These are phyloP conservation scores for Termitomyces sp. DNA, from an alignment of 768 basidiomycete species.

Conservation along the genomic window DNA sequence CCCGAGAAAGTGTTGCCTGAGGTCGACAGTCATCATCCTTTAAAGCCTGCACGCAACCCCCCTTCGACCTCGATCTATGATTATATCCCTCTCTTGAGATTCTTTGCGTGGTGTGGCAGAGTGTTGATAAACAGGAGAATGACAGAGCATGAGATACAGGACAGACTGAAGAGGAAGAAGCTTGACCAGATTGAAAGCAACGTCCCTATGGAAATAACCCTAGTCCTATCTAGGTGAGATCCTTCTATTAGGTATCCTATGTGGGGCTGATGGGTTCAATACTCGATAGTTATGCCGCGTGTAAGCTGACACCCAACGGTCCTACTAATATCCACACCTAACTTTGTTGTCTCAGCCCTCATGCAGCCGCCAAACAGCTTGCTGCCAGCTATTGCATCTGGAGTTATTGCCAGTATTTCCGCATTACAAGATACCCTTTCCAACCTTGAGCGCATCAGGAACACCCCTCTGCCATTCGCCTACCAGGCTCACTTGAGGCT, in stretches of 20 bases:
- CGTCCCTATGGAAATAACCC: conserved; percentile 57
- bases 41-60: conserved; percentile 57
- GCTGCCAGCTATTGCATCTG: conserved; percentile 50
- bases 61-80: conserved; percentile 47
- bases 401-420: conserved; percentile 40
- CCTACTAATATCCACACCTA: background rate
- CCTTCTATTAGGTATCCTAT: background rate
- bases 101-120: conserved; percentile 44
- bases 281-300: conserved; percentile 37
- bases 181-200: conserved; percentile 47
- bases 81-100: conserved; percentile 50
- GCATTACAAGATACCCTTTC: conserved; percentile 53
- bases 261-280: conserved; percentile 1
- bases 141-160: conserved; percentile 17
- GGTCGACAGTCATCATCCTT: conserved; percentile 32
- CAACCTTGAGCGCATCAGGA: conserved; percentile 59
- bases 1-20: conserved; percentile 31
- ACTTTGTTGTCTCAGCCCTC: conserved; percentile 27
- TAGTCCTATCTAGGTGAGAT: conserved; percentile 46
- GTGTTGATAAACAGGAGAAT: conserved; percentile 18
- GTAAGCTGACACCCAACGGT: conserved; percentile 18
- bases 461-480: conserved; percentile 65
- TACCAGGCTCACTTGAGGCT: conserved; percentile 67
- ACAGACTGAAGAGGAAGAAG: conserved; percentile 29
- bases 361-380: conserved; percentile 40